Conservation (phyloP, 2,329 filamentous ascomycete species). For the Clarireedia hainanense region DNA sequence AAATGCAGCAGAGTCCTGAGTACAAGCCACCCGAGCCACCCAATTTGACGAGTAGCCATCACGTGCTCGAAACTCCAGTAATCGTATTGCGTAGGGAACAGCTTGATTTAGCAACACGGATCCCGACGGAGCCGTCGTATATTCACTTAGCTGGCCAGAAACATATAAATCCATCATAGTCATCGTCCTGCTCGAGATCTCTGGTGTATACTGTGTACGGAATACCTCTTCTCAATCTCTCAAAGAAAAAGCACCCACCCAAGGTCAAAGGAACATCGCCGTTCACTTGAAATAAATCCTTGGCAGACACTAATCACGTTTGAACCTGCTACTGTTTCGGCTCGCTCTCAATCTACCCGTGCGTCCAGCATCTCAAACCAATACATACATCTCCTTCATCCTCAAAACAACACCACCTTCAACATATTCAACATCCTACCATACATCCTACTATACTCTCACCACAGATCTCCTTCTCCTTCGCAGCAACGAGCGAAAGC, state of each 20-base stretch:
- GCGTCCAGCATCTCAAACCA: neutral
- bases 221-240: neutral
- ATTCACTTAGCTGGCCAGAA: neutral
- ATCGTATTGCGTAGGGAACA: conserved; percentile 4
- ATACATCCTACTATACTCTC: neutral
- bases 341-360: neutral
- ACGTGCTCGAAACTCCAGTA: neutral
- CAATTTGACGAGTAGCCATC: too few species aligned
- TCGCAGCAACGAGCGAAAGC: neutral
- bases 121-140: conserved; percentile 9
- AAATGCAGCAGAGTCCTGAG: too few species aligned
- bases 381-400: neutral
- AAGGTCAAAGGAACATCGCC: neutral
- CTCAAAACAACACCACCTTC: neutral
- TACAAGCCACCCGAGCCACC: too few species aligned
- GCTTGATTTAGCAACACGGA: conserved; percentile 2
- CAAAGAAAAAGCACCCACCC: neutral
- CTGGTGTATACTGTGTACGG: neutral
- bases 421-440: neutral
- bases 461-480: neutral
- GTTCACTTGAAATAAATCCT: conserved; percentile 2
- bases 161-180: neutral
- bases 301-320: conserved; percentile 8
- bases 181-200: too few species aligned
- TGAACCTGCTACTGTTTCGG: conserved; percentile 7